Conservation (phyloP, 2,329 filamentous ascomycete genomes). For the Xylaria sp. region DNA sequence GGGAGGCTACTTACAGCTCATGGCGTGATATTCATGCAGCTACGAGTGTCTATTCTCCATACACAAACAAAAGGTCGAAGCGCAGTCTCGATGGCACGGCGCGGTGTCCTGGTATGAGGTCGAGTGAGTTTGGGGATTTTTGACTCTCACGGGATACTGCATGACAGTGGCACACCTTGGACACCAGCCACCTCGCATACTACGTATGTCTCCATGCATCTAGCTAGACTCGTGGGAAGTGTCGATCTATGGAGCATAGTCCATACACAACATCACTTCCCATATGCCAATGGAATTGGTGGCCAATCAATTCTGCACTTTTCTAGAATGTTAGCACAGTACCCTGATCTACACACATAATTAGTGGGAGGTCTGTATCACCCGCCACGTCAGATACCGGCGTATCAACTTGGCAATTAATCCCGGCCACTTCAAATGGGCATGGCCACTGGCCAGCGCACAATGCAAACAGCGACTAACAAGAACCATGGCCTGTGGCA, state of each 20-base stretch:
- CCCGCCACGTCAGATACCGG: slow-evolving; percentile 30
- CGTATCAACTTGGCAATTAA: slow-evolving; percentile 25
- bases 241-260: slow-evolving; percentile 2
- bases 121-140: not conserved
- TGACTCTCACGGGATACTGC: slow-evolving; percentile 9
- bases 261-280: slow-evolving; percentile 4
- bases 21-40: not conserved
- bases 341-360: not conserved
- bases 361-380: slow-evolving; percentile 15
- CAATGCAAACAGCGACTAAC: slow-evolving; percentile 28
- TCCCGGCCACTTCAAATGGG: slow-evolving; percentile 16
- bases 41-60: slow-evolving; percentile 33
- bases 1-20: too few species aligned
- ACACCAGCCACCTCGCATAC: slow-evolving; percentile 17
- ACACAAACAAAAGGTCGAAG: slow-evolving; percentile 22
- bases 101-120: not conserved
- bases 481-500: slow-evolving; percentile 13
- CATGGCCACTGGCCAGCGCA: slow-evolving; percentile 20
- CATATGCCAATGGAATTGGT: not conserved
- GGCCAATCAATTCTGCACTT: slow-evolving; percentile 16
- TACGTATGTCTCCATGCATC: not conserved
- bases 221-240: slow-evolving; percentile 8
- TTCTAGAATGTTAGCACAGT: not conserved
- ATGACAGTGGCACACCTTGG: slow-evolving; percentile 12
- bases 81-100: slow-evolving; percentile 8